Conservation (phyloP, 805 yeast genomes). For the Jamesozyma spencerorum region DNA sequence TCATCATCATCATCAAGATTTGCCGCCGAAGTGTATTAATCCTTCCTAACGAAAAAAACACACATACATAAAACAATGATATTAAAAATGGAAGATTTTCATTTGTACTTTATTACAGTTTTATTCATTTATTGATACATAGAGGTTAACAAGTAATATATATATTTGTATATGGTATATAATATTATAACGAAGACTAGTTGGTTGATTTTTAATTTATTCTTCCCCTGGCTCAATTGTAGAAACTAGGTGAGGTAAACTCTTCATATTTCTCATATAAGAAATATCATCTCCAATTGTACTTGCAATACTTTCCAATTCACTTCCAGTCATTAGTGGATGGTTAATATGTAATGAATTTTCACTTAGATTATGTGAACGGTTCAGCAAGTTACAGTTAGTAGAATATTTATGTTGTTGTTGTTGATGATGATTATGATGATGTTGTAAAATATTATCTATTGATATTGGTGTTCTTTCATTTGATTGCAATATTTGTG, state of each 20-base stretch:
- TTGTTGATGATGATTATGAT: neutral
- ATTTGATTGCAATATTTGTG: slow-evolving; percentile 6
- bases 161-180: slow-evolving; percentile 2
- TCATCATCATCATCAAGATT: no score
- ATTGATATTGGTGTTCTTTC: slow-evolving; percentile 2
- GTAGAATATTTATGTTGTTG: neutral
- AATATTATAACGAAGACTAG: no score
- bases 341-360: slow-evolving; percentile 3
- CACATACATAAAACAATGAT: neutral
- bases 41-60: neutral
- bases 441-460: slow-evolving; percentile 3
- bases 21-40: neutral
- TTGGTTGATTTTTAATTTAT: no score
- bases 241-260: slow-evolving; percentile 1
- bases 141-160: no score
- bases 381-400: neutral
- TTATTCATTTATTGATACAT: neutral
- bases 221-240: slow-evolving; percentile 1
- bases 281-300: slow-evolving; percentile 25
- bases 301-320: slow-evolving; percentile 22
- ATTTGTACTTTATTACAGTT: neutral
- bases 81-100: no score
- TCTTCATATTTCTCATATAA: slow-evolving; percentile 8
- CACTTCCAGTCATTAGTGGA: slow-evolving; percentile 5
- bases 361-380: neutral